Conservation (phyloP, 257 asterid species). For the Nicotiana noctiflora region DNA sequence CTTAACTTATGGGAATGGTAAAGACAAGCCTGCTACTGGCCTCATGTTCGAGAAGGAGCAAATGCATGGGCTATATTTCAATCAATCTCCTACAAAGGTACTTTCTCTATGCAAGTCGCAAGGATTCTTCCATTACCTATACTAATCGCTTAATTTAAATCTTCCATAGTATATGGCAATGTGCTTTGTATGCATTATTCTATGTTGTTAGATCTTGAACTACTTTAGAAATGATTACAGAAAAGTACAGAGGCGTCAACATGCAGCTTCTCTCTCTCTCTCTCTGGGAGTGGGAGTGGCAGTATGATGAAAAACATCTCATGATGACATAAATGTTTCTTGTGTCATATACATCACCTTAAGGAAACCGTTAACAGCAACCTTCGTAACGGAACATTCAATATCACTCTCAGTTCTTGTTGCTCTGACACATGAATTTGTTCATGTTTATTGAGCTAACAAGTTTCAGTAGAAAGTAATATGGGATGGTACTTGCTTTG, state of each 20-base stretch:
- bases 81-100: conserved; percentile 91
- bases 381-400: background rate
- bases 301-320: background rate
- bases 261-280: background rate
- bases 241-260: background rate
- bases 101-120: background rate
- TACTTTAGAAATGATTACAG: background rate
- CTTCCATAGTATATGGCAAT: background rate
- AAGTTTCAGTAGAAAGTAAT: background rate
- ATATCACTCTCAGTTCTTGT: background rate
- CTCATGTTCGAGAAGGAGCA: conserved; percentile 89
- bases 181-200: background rate
- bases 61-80: conserved; percentile 83
- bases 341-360: background rate
- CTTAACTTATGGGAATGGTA: conserved; percentile 65
- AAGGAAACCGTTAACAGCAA: background rate
- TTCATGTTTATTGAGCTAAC: background rate
- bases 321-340: background rate
- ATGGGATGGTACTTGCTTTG: background rate
- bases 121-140: background rate
- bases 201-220: background rate
- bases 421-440: background rate
- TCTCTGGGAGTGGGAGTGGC: background rate
- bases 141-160: background rate
- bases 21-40: conserved; percentile 89